phyloP scores from a whole-genome alignment of 441 rosid species.

The Monsonia emarginata region DNA sequence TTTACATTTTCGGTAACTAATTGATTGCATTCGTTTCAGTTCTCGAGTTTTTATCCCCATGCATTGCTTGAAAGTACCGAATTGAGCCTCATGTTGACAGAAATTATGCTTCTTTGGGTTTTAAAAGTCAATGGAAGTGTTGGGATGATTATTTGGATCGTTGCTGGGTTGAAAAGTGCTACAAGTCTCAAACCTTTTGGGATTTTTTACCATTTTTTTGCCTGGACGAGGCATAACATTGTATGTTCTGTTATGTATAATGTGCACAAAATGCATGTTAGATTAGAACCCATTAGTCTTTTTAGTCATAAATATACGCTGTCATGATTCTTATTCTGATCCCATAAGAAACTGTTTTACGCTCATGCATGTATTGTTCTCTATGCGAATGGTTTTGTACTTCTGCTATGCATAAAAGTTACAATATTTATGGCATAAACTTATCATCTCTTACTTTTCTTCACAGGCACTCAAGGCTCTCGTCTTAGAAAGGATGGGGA shows the following conservation, averaged over 20 bases:
- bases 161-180: not conserved
- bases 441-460: slow-evolving; percentile 6
- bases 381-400: not conserved
- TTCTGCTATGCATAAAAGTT: not conserved
- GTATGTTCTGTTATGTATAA: not conserved
- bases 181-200: not conserved
- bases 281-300: not conserved
- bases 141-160: not conserved
- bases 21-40: not conserved
- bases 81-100: not conserved
- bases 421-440: not conserved
- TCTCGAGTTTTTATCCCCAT: not conserved
- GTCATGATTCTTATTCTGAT: not conserved
- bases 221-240: not conserved
- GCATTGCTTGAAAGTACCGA: not conserved
- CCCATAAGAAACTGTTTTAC: slow-evolving; percentile 1
- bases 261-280: not conserved
- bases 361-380: not conserved
- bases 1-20: no score
- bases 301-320: not conserved
- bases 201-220: not conserved
- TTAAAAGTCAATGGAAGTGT: not conserved
- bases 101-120: not conserved
- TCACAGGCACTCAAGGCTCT: slow-evolving; percentile 76
- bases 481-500: slow-evolving; percentile 82